These are phyloP conservation scores for Epichloe festucae DNA, from an alignment of 2,329 filamentous ascomycete genomes.

Conservation along the genomic window DNA sequence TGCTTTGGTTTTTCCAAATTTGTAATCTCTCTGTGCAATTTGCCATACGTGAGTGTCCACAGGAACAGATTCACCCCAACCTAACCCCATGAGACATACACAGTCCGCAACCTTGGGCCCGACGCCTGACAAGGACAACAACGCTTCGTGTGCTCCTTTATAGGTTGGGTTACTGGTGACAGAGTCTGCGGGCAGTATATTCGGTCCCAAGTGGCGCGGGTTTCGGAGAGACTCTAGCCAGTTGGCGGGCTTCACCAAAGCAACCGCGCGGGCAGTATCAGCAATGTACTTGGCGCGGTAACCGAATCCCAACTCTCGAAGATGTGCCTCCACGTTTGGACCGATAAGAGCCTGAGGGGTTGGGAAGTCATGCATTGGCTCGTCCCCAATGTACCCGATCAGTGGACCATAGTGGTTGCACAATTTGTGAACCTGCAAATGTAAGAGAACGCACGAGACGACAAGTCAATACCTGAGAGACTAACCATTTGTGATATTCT, in stretches of 20 bases:
- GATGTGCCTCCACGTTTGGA: constrained; percentile 61
- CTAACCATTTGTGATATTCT: constrained; percentile 90
- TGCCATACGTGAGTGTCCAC: constrained; percentile 99
- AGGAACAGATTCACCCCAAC: constrained; percentile 89
- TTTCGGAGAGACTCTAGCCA: constrained; percentile 77
- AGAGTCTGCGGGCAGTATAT: constrained; percentile 15
- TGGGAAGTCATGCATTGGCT: constrained; percentile 80
- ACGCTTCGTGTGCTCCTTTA: constrained; percentile 63
- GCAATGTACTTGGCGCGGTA: constrained; percentile 91
- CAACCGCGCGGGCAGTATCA: constrained; percentile 67
- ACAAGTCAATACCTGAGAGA: neutral
- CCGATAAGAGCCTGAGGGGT: constrained; percentile 58
- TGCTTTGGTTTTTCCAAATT: constrained; percentile 71
- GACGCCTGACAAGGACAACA: constrained; percentile 73
- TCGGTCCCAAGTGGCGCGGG: constrained; percentile 51
- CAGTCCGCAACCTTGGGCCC: constrained; percentile 96
- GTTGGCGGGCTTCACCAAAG: constrained; percentile 47
- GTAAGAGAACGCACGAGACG: neutral
- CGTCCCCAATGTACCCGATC: constrained; percentile 55
- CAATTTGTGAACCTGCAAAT: constrained; percentile 60
- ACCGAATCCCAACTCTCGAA: constrained; percentile 79
- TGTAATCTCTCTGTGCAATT: constrained; percentile 92
- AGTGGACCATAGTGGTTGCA: constrained; percentile 74
- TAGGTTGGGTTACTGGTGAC: constrained; percentile 42
- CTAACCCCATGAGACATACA: constrained; percentile 88